Base-by-base conservation (phyloP, 768 basidiomycete genomes). In the Hysterangium stoloniferum region DNA sequence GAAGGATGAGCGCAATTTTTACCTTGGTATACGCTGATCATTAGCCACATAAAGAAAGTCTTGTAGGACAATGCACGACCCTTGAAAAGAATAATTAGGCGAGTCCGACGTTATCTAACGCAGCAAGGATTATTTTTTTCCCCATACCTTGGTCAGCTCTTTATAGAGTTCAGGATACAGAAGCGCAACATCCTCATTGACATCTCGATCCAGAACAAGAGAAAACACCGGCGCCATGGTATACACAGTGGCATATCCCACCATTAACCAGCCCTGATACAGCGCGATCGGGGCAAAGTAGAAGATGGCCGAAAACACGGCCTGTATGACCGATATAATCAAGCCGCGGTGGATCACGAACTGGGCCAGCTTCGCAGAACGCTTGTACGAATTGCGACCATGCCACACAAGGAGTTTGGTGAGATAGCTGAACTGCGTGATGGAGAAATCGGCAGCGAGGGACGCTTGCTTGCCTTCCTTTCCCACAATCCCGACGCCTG, bases 211-310 rank as follows among this genome's bases (percentile, higher is more conserved):
- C 50, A 98, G 72, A 6, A 99, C 96, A 48, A 98, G 74, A 36
- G 96, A 98, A 68, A 97, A 98, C 12, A 97, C 94, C 1, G 95
- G 96, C 0, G 91, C 91, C 94, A 98, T 98, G 5, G 95, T 98
- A 62, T 98, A 95, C 12, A 93, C 73, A 6, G 93, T 95, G 17
- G 92, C 93, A 65, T 96, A 96, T 11, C 96, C 95, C 27, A 86
- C 90, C 84, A 97, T 86, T 48, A 99, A 70, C 93, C 93, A 99
- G 0, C 94, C 95, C 60, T 98, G 96, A 65, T 98, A 99, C 50
- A 99, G 67, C 1, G 95, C 94, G 57, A 99, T 98, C 2, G 96
- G 95, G 13, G 89, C 90, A 68, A 91, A 92, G 64, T 88, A 90
- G 64, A 91, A 91, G 33, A 93, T 93, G 2, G 88, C 82, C 6